A percentile compares a stretch with the other conserved stretches of the same genome.
phyloP scores from a whole-genome alignment of 2,329 filamentous ascomycete species.

The Penicillium sp. region DNA sequence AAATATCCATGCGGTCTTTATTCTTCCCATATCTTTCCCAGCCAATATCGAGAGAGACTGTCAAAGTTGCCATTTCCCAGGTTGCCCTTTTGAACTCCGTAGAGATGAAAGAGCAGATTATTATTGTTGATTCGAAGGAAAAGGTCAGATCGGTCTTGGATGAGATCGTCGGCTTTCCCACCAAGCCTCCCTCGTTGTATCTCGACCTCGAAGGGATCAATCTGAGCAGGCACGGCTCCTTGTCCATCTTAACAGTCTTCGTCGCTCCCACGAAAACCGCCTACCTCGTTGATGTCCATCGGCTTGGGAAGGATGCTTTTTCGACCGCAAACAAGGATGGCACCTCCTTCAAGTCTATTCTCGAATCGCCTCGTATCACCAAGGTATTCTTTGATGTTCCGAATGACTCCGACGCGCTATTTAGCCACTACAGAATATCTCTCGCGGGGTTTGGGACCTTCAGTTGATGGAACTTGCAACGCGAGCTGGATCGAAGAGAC shows the following conservation, averaged over 20 bases:
- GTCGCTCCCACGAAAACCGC: constrained; percentile 28
- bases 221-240: constrained; percentile 43
- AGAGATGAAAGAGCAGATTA: too few relatives aligned
- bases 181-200: constrained; percentile 25
- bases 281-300: constrained; percentile 49
- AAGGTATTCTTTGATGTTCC: constrained; percentile 61
- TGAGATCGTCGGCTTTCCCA: too few relatives aligned
- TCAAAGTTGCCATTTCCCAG: too few relatives aligned
- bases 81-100: too few relatives aligned
- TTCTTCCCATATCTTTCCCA: too few relatives aligned
- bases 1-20: too few relatives aligned
- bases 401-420: constrained; percentile 58
- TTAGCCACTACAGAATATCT: constrained; percentile 43
- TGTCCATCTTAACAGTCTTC: constrained; percentile 49
- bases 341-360: constrained; percentile 38
- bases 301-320: constrained; percentile 42
- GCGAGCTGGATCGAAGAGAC: constrained; percentile 20
- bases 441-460: constrained; percentile 52
- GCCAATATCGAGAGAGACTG: too few relatives aligned
- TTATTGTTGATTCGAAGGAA: too few relatives aligned
- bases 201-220: constrained; percentile 52
- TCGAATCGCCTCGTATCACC: constrained; percentile 44
- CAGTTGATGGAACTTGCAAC: constrained; percentile 57
- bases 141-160: too few relatives aligned
- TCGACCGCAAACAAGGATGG: constrained; percentile 26